Evolutionary conservation across 176 grass and related monocot species (phyloP).

Genomic region (Carex cristatella): DNA sequence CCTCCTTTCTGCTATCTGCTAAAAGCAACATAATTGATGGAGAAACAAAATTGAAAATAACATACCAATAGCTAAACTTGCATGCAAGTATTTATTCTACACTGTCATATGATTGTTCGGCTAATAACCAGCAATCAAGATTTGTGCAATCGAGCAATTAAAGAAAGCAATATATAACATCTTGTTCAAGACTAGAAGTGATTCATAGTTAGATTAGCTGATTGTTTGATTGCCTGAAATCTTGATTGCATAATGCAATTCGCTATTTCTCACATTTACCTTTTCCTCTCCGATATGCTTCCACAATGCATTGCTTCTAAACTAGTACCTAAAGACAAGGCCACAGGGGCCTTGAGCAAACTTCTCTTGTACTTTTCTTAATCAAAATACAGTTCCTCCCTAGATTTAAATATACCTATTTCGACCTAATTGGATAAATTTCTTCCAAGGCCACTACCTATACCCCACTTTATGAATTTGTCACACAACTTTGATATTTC

Average conservation of each 20-base stretch:
- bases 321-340: no score
- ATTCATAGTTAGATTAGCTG: background rate
- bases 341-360: background rate
- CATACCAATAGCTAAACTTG: no score
- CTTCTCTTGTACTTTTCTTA: background rate
- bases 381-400: background rate
- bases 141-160: background rate
- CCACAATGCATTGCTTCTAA: no score
- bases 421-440: background rate
- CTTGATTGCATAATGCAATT: no score
- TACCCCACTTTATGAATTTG: background rate
- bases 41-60: no score
- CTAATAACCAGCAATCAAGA: no score
- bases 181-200: background rate
- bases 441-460: background rate
- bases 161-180: background rate
- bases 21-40: no score
- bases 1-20: no score
- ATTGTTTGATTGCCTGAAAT: background rate
- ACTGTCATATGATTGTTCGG: no score
- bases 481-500: background rate
- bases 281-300: no score
- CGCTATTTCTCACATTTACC: no score
- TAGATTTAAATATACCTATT: background rate
- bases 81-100: no score